phyloP scores from a whole-genome alignment of 805 yeast species.

The Kregervanrija pseudodelftensis region DNA sequence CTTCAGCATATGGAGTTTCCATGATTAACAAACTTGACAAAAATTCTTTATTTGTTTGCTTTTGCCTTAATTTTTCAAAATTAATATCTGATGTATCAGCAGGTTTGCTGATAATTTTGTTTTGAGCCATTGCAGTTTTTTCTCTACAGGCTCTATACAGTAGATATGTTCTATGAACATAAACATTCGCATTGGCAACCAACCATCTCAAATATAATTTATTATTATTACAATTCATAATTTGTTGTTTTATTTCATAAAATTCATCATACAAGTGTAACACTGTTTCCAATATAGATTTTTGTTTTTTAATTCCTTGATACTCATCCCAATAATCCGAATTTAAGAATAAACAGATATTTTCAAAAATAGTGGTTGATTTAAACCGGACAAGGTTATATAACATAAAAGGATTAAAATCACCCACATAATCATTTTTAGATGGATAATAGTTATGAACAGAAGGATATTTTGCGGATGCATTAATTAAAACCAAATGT shows the following conservation, averaged over 20 bases:
- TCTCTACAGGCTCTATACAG: slow-evolving; percentile 8
- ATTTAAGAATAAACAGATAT: slow-evolving; percentile 10
- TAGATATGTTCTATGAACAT: slow-evolving; percentile 34
- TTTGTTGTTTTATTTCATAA: slow-evolving; percentile 5
- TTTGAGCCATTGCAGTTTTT: slow-evolving; percentile 3
- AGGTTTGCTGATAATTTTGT: slow-evolving; percentile 8
- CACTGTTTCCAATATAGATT: slow-evolving; percentile 7
- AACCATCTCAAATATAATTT: slow-evolving; percentile 56
- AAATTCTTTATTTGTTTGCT: slow-evolving; percentile 5
- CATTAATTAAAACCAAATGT: slow-evolving; percentile 14
- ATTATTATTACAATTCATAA: slow-evolving; percentile 6
- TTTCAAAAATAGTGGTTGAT: slow-evolving; percentile 12
- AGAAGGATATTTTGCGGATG: slow-evolving; percentile 12
- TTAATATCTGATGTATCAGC: slow-evolving; percentile 1
- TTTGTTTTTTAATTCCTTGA: slow-evolving; percentile 6
- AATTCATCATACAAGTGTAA: slow-evolving; percentile 10
- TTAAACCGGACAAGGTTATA: slow-evolving; percentile 9
- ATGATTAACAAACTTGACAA: slow-evolving; percentile 4
- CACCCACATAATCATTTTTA: slow-evolving; percentile 9
- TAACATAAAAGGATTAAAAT: slow-evolving; percentile 10
- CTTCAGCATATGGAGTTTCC: slow-evolving; percentile 3
- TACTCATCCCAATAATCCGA: slow-evolving; percentile 9
- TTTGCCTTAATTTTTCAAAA: slow-evolving; percentile 4
- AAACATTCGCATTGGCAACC: slow-evolving; percentile 66
- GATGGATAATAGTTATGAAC: slow-evolving; percentile 7